These are phyloP conservation scores for Bertia moriformis DNA, from an alignment of 2,329 filamentous ascomycete genomes.

Conservation along the genomic window DNA sequence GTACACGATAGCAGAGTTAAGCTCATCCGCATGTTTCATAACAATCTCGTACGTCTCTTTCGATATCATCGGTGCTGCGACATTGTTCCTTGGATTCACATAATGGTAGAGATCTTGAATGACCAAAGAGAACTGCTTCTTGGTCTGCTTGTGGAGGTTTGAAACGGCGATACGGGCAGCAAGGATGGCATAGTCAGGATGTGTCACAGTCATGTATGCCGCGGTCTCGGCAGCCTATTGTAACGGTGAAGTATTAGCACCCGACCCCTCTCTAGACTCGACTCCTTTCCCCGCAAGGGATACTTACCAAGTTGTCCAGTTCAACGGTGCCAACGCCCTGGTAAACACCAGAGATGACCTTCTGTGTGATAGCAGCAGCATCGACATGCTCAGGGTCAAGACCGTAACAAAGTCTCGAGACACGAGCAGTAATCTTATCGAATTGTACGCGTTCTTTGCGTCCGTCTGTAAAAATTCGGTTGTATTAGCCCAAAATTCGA, in stretches of 20 bases:
- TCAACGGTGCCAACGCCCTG: constrained; percentile 51
- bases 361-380: constrained; percentile 63
- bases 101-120: constrained; percentile 89
- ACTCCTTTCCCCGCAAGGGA: no score
- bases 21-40: constrained; percentile 89
- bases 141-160: constrained; percentile 99
- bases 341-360: constrained; percentile 69
- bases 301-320: constrained; percentile 2
- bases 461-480: constrained; percentile 48
- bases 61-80: constrained; percentile 84
- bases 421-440: constrained; percentile 69
- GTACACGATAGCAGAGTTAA: constrained; percentile 97
- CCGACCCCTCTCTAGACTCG: constrained; percentile 2
- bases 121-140: constrained; percentile 98
- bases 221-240: constrained; percentile 87
- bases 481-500: no score
- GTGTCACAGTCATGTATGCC: constrained; percentile 98
- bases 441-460: constrained; percentile 72
- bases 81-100: constrained; percentile 82
- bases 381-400: constrained; percentile 61
- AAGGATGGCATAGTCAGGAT: constrained; percentile 96
- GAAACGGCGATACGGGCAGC: constrained; percentile 96
- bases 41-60: constrained; percentile 79
- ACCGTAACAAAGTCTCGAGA: constrained; percentile 63
- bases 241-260: constrained; percentile 1